phyloP scores from a whole-genome alignment of 2,329 filamentous ascomycete genomes.

The Fusarium goolgardi region DNA sequence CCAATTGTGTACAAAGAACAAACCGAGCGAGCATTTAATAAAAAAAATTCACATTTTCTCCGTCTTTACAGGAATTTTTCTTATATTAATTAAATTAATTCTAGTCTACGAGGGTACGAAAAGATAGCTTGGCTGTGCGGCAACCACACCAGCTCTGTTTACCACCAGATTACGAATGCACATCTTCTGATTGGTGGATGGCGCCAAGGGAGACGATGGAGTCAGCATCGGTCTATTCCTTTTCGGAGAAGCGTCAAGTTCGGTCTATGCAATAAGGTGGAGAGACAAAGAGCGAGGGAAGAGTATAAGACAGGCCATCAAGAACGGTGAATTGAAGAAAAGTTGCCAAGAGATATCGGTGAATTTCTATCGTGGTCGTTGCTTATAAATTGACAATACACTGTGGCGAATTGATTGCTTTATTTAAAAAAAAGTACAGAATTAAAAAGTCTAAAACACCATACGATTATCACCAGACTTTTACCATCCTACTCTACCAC shows the following conservation, averaged over 20 bases:
- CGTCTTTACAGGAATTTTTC: neutral
- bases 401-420: constrained; percentile 17
- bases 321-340: neutral
- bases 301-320: constrained; percentile 32
- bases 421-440: neutral
- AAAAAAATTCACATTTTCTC: neutral
- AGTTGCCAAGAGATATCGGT: neutral
- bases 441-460: neutral
- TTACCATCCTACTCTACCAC: neutral
- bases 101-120: neutral
- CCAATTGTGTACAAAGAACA: neutral
- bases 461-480: neutral
- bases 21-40: constrained; percentile 8
- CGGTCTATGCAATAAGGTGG: constrained; percentile 23
- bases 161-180: constrained; percentile 52
- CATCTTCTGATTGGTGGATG: constrained; percentile 46
- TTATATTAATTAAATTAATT: neutral
- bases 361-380: neutral
- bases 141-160: constrained; percentile 27
- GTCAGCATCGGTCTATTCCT: constrained; percentile 26
- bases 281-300: constrained; percentile 26
- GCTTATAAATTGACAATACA: constrained; percentile 13
- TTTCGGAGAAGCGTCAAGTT: constrained; percentile 23
- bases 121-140: neutral
- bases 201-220: neutral